These are phyloP conservation scores for Chlorokybus atmophyticus DNA, from an alignment of 139 green algal genomes.

Conservation along the genomic window DNA sequence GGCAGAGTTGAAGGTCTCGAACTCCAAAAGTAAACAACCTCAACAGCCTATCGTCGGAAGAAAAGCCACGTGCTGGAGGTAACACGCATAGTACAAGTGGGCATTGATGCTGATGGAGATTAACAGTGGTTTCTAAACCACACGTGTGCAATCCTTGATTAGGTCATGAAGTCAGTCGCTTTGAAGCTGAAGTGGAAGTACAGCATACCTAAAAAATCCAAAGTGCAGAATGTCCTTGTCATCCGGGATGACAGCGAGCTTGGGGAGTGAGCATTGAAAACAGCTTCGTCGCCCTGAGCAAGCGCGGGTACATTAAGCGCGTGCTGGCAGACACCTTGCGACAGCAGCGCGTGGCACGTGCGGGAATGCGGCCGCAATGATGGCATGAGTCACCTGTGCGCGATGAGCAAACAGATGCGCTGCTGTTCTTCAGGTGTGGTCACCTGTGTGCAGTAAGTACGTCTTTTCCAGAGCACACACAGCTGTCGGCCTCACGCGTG, in stretches of 20 bases:
- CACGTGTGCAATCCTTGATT: not conserved
- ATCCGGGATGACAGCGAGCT: not conserved
- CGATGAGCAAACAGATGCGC: slow-evolving; percentile 48
- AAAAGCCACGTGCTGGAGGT: slow-evolving; percentile 38
- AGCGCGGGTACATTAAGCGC: slow-evolving; percentile 75
- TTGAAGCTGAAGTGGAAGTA: slow-evolving; percentile 43
- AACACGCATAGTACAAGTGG: not conserved
- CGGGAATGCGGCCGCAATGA: slow-evolving; percentile 47
- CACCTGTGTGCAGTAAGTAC: too few species aligned
- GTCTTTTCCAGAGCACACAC: too few species aligned
- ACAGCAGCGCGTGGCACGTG: slow-evolving; percentile 13
- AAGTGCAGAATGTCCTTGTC: not conserved
- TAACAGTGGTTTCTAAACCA: too few species aligned
- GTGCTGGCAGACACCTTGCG: slow-evolving; percentile 50
- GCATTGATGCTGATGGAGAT: too few species aligned
- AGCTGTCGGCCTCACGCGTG: too few species aligned
- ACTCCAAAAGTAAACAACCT: slow-evolving; percentile 26
- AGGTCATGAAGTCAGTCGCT: slow-evolving; percentile 40
- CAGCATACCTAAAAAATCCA: slow-evolving; percentile 41
- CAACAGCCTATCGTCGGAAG: slow-evolving; percentile 35
- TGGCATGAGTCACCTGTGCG: slow-evolving; percentile 45
- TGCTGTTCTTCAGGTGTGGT: slow-evolving; percentile 72
- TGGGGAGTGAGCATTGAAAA: slow-evolving; percentile 12
- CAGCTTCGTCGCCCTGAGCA: slow-evolving; percentile 37
- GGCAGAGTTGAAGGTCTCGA: slow-evolving; percentile 48